These are phyloP conservation scores for Zoysia matrella DNA, from an alignment of 202 grass and related monocot species.

Conservation along the genomic window DNA sequence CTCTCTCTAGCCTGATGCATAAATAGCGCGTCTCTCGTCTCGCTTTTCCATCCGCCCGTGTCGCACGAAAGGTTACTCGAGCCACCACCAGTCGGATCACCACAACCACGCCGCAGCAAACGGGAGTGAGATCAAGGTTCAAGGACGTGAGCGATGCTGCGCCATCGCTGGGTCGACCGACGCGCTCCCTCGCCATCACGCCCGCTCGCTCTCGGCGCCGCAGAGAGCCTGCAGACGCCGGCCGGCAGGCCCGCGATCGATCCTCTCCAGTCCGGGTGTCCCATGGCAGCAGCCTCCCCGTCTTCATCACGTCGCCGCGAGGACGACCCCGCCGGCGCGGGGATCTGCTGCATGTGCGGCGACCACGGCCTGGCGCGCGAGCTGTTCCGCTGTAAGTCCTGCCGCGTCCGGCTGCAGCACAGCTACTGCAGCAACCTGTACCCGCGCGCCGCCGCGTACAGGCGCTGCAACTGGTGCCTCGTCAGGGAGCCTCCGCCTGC, in stretches of 20 bases:
- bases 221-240: too few relatives aligned
- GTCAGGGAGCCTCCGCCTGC: constrained; percentile 21
- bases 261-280: neutral
- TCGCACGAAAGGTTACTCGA: constrained; percentile 3
- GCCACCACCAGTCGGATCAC: neutral
- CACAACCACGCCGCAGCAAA: neutral
- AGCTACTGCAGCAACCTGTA: constrained; percentile 91
- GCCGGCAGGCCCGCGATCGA: too few relatives aligned
- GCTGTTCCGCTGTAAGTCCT: constrained; percentile 70
- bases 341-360: constrained; percentile 83
- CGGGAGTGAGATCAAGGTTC: too few relatives aligned
- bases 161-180: neutral
- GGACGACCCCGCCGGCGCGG: neutral
- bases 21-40: constrained; percentile 16
- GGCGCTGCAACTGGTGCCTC: constrained; percentile 85
- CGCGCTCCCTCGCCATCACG: neutral
- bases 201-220: neutral
- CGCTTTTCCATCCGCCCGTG: constrained; percentile 10
- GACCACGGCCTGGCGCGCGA: constrained; percentile 6
- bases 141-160: too few relatives aligned
- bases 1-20: neutral
- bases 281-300: neutral
- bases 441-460: constrained; percentile 57
- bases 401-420: constrained; percentile 73
- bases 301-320: constrained; percentile 14